Conservation (phyloP, 768 basidiomycete species). For the Agaricus subrufescens region DNA sequence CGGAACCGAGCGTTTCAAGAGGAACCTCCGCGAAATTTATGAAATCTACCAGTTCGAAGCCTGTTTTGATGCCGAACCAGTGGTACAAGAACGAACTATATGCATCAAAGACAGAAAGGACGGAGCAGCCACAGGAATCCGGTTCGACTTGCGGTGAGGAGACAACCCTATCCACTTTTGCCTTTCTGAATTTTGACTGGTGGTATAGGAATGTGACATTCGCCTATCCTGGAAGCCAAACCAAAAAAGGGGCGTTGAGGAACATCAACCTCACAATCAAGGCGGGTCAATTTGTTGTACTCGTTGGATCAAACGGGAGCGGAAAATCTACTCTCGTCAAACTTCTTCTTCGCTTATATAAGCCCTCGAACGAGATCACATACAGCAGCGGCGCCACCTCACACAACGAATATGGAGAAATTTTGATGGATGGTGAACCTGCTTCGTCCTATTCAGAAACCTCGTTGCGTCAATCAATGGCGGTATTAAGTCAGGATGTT, state of each 20-base stretch:
- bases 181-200: neutral
- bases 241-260: constrained; percentile 18
- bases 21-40: neutral
- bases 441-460: constrained; percentile 22
- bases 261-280: constrained; percentile 30
- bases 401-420: constrained; percentile 17
- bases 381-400: neutral
- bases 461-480: constrained; percentile 26
- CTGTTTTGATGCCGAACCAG: no score
- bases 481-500: constrained; percentile 32
- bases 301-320: constrained; percentile 38
- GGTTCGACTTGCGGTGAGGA: neutral
- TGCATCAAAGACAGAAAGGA: neutral
- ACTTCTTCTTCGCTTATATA: constrained; percentile 30
- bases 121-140: neutral
- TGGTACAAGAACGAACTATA: no score
- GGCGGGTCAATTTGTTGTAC: constrained; percentile 31
- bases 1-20: neutral
- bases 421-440: constrained; percentile 29
- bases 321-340: constrained; percentile 36
- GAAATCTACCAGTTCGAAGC: neutral
- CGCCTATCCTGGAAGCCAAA: constrained; percentile 30
- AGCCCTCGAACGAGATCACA: constrained; percentile 11
- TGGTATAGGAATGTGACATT: constrained; percentile 21
- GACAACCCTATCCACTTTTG: constrained; percentile 4